phyloP scores from a whole-genome alignment of 805 yeast species.

The Lipomyces yamadae region DNA sequence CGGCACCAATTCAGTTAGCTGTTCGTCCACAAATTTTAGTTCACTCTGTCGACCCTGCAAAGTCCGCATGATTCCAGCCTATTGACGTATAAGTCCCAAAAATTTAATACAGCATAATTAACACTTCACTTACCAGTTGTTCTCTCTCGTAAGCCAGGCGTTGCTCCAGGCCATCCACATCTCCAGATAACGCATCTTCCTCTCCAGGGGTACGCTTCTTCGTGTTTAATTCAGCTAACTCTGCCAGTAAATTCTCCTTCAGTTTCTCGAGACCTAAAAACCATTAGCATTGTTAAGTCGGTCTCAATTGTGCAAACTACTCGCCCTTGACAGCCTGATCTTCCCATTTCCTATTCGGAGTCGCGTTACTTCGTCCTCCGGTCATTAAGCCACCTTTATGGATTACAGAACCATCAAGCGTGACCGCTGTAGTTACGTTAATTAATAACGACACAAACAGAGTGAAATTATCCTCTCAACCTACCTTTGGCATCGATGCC shows the following conservation, averaged over 20 bases:
- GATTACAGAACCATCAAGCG: slow-evolving; percentile 82
- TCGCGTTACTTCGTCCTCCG: slow-evolving; percentile 71
- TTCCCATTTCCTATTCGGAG: slow-evolving; percentile 67
- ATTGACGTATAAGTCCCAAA: not conserved
- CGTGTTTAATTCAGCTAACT: slow-evolving; percentile 54
- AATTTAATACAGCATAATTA: not conserved
- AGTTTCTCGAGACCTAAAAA: slow-evolving; percentile 55
- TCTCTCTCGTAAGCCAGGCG: slow-evolving; percentile 44
- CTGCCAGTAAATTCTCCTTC: slow-evolving; percentile 58
- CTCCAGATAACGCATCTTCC: slow-evolving; percentile 63
- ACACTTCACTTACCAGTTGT: slow-evolving; percentile 38
- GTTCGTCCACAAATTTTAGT: slow-evolving; percentile 30
- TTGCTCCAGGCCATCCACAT: slow-evolving; percentile 54
- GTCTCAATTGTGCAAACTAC: not conserved
- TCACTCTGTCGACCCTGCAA: slow-evolving; percentile 44
- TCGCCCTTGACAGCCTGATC: slow-evolving; percentile 47
- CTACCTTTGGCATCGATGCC: slow-evolving; percentile 58
- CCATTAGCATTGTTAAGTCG: slow-evolving; percentile 1
- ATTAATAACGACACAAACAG: not conserved
- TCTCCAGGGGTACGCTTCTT: slow-evolving; percentile 59
- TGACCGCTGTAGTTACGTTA: slow-evolving; percentile 53
- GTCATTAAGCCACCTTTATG: slow-evolving; percentile 90
- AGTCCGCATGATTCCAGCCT: slow-evolving; percentile 24
- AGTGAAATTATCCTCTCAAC: not conserved
- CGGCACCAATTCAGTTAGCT: slow-evolving; percentile 49